phyloP scores from a whole-genome alignment of 192 early-diverging fungal genomes.

The Dispira parvispora region DNA sequence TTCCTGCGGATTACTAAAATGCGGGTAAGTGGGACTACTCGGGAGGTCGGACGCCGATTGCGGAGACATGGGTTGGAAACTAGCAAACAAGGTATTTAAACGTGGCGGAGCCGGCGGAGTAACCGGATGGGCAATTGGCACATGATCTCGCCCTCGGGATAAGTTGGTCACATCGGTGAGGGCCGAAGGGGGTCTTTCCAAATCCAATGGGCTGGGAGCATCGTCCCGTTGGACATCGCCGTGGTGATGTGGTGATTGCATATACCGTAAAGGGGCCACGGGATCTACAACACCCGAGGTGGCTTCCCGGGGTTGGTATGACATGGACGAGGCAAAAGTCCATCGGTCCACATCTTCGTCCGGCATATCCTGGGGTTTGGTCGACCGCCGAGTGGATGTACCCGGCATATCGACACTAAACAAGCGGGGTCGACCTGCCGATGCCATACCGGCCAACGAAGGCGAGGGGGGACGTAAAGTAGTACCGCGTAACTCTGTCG shows the following conservation, averaged over 20 bases:
- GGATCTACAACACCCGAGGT: not conserved
- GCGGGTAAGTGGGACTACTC: not conserved
- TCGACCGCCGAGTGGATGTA: not conserved
- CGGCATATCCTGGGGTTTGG: not conserved
- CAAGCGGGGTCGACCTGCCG: not conserved
- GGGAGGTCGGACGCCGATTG: not conserved
- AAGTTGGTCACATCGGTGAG: not conserved
- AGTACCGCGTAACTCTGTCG: not conserved
- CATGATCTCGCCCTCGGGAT: not conserved
- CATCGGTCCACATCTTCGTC: not conserved
- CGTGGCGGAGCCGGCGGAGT: conserved; percentile 7
- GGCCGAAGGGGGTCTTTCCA: not conserved
- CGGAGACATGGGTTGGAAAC: conserved; percentile 7
- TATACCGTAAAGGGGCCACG: not conserved
- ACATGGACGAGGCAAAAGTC: not conserved
- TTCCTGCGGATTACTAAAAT: not conserved
- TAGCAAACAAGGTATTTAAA: conserved; percentile 7
- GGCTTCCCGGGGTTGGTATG: not conserved
- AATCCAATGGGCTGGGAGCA: no score
- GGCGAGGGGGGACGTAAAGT: not conserved
- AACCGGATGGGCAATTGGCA: conserved; percentile 7
- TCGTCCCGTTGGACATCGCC: not conserved
- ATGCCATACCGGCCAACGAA: not conserved
- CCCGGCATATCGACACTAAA: no score
- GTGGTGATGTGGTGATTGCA: not conserved